Conservation (phyloP, 163 green algal species). For the Scenedesmus sp. region DNA sequence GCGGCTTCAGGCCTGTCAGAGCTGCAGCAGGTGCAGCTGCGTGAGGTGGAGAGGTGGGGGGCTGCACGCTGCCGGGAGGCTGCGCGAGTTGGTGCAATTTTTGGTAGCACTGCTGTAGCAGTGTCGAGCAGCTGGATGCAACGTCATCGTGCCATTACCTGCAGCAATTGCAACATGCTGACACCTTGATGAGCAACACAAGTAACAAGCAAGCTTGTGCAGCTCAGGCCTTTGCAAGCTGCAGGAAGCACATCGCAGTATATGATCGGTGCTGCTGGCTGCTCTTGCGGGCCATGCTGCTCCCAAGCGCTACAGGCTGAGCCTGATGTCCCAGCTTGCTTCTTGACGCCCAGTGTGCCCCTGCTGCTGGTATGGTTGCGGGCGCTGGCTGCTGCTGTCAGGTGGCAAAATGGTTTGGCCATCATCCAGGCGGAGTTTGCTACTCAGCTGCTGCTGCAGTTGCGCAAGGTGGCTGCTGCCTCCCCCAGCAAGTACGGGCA, state of each 20-base stretch:
- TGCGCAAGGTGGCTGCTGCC: conserved; percentile 17
- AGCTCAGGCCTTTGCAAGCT: not conserved
- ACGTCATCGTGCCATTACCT: not conserved
- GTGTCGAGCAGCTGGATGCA: not conserved
- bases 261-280: not conserved
- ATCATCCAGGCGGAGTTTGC: conserved; percentile 52
- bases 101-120: not conserved
- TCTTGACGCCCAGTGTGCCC: not conserved
- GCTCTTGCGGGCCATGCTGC: too few relatives aligned
- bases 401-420: conserved; percentile 34
- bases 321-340: not conserved
- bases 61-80: not conserved
- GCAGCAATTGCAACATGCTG: not conserved
- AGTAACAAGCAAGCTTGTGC: not conserved
- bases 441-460: not conserved
- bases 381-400: not conserved
- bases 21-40: conserved; percentile 1
- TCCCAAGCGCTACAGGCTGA: not conserved
- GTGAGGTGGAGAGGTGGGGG: conserved; percentile 12
- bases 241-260: too few relatives aligned
- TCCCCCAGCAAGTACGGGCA: conserved; percentile 41
- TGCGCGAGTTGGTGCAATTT: not conserved
- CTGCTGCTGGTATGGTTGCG: not conserved
- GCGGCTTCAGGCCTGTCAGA: not conserved
- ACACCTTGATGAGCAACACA: not conserved